These are phyloP conservation scores for Lasiosphaeria hispida DNA, from an alignment of 495 filamentous ascomycete species.

Conservation along the genomic window DNA sequence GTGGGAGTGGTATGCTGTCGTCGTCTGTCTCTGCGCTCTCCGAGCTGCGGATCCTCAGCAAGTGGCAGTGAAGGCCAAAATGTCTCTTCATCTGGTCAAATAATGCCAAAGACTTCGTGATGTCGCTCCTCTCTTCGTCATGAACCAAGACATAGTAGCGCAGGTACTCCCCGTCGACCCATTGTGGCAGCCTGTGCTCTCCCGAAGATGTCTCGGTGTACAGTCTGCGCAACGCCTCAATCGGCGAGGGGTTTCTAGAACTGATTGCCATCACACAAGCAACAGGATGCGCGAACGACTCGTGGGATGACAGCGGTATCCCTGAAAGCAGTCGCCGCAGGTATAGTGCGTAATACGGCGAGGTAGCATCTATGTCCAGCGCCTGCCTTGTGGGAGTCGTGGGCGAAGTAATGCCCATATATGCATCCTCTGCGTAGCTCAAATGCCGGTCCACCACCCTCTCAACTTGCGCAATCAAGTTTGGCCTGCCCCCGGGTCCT, in stretches of 20 bases:
- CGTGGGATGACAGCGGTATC: slow-evolving; percentile 71
- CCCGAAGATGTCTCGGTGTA: slow-evolving; percentile 75
- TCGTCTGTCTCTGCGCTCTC: slow-evolving; percentile 89
- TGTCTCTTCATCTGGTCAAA: slow-evolving; percentile 98
- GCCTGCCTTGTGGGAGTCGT: slow-evolving; percentile 36
- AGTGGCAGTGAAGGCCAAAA: slow-evolving; percentile 92
- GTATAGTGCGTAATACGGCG: slow-evolving; percentile 76
- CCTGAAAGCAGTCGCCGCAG: slow-evolving; percentile 79
- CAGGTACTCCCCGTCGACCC: slow-evolving; percentile 85
- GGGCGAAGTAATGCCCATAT: slow-evolving; percentile 37
- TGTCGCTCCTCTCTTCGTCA: slow-evolving; percentile 91
- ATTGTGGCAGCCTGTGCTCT: slow-evolving; percentile 64
- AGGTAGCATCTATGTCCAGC: slow-evolving; percentile 41
- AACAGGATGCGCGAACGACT: slow-evolving; percentile 92
- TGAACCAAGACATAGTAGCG: slow-evolving; percentile 97
- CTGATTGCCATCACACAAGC: slow-evolving; percentile 96
- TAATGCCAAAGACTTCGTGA: slow-evolving; percentile 77
- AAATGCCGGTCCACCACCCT: slow-evolving; percentile 53
- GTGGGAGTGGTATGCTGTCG: slow-evolving; percentile 77
- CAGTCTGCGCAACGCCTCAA: slow-evolving; percentile 77
- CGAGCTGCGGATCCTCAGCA: slow-evolving; percentile 78
- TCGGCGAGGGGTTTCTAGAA: slow-evolving; percentile 73
- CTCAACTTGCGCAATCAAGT: slow-evolving; percentile 42
- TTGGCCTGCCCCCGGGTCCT: slow-evolving; percentile 4
- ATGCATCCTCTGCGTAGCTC: slow-evolving; percentile 49